Evolutionary conservation across 257 asterid genomes (phyloP), one percentile per base, ranked within the genome.

Genomic region (Agastache rugosa): DNA sequence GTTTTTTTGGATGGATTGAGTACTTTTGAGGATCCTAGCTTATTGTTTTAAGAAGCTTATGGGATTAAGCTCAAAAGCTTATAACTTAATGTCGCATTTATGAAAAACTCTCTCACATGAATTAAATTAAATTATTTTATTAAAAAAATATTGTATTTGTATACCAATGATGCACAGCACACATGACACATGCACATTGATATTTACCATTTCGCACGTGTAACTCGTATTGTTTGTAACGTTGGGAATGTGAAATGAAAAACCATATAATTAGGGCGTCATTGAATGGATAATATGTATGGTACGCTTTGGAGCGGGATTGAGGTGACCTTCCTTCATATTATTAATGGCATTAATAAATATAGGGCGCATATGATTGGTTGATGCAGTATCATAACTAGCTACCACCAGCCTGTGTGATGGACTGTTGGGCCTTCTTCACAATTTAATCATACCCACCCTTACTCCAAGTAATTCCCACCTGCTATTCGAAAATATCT

Each of bases 301-400:
- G 37, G 37, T 31, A 31, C 37, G 37, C 7, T 31, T 7, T 31
- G 37, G 34, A 31, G 37, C 1, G 7, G 37, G 61, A 68, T 48
- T 45, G 58, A 54, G 22, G 65, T 63, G 76, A 27, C 76, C n/a
- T 47, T 61, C 25, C 63, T 55, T 47, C 19, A 47, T 51, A 75
- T 39, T 53, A 53, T 62, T 66, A 31, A 47, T 66, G 64, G 15
- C 11, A 59, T n/a, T 67, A 42, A 68, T 23, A 48, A 41, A 48
- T 69, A 19, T 69, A 29, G 47, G 64, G 15, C 11, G 34, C 53
- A 61, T 39, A 50, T 73, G 72, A 34, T 60, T 74, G 65, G 65
- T 50, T 22, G 56, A 62, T 62, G 39, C 44, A 25, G 35, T 6
- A 17, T 71, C 42, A 69, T 55, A 44, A 60, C 20, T 45, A 11